Evolutionary conservation across 2,329 filamentous ascomycete species (phyloP), one percentile per base, ranked within the genome.

Genomic region (Colletotrichum sp.): DNA sequence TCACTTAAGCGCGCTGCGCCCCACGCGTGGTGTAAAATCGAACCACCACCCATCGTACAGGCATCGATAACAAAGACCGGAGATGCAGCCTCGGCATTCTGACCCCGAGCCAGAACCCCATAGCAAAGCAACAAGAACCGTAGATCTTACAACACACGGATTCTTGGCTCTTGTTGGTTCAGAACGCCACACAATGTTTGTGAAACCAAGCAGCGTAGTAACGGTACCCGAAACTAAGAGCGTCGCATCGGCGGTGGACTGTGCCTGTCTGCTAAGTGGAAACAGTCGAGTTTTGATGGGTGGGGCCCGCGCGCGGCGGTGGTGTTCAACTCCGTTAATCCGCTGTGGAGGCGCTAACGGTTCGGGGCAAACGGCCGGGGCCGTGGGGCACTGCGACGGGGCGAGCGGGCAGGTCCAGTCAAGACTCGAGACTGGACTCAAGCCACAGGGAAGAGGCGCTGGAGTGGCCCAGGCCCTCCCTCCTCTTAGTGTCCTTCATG

Each of bases 181-280:
- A 63, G n/a, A 36, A 21, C 28, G 18, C 66, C 71, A 61, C 59
- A 48, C 28, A 67, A 30, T 36, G 30, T 72, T 26, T 61, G 71
- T 61, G 57, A 72, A 67, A 48, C 64, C 28, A 39, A 28, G 24
- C 65, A 63, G 55, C 64, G 28, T 36, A 34, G 66, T 24, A 69
- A 59, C 34, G 60, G 28, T 26, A 16, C 67, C 48, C 52, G 72
- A 74, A 74, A 74, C 68, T 30, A 39, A 66, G 24, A 24, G 39
- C 52, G 72, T 74, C 48, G 48, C 67, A 67, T 30, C 68, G 72
- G 52, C n/a, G n/a, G 71, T 74, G 72, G 68, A 71, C 48, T 30
- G 60, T 60, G 43, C 59, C 36, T 57, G 24, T 55, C 65, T 43
- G 48, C 55, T 32, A n/a, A 48, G 34, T 34, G 36, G 59, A 34